Percentiles rank a stretch among this genome's conserved stretches.
Evolutionary conservation across 148 eudicot genomes (phyloP).

Genomic region (Camellia lanceoleosa): DNA sequence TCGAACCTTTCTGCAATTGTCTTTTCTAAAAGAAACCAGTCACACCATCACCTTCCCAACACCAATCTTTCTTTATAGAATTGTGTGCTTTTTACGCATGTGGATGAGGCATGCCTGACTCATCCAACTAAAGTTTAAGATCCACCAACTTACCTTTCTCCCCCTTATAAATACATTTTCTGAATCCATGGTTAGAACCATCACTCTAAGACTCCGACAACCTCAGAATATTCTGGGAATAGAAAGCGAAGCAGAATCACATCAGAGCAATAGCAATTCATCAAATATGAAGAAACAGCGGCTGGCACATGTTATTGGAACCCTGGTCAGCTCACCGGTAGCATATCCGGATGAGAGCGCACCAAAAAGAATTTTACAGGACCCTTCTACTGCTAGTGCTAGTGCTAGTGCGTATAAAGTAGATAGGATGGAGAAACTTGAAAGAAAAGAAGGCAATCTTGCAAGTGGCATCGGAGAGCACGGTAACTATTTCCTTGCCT

Average conservation of each 20-base stretch:
- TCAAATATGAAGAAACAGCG: slow-evolving; percentile 21
- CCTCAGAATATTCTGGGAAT: not conserved
- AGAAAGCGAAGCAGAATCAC: not conserved
- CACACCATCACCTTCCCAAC: too few species aligned
- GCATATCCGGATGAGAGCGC: slow-evolving; percentile 9
- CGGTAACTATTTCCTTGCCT: not conserved
- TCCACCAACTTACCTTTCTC: not conserved
- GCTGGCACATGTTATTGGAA: slow-evolving; percentile 8
- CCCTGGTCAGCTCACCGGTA: slow-evolving; percentile 2
- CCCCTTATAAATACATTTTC: slow-evolving; percentile 14
- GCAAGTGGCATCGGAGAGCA: slow-evolving; percentile 3
- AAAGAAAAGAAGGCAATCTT: slow-evolving; percentile 5
- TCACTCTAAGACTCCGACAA: not conserved
- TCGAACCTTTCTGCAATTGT: too few species aligned
- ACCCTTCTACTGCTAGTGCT: not conserved
- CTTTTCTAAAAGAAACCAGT: too few species aligned
- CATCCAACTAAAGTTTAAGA: not conserved
- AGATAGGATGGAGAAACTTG: not conserved
- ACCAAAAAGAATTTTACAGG: slow-evolving; percentile 17
- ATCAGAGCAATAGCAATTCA: not conserved
- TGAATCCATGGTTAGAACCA: slow-evolving; percentile 2
- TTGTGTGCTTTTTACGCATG: too few species aligned
- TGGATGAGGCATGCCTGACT: too few species aligned
- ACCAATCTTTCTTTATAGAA: too few species aligned
- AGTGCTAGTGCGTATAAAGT: not conserved